A percentile compares a stretch with the other conserved stretches of the same genome.
Conservation (phyloP, 352 stramenopile species). For the Globisporangium recalcitrans region DNA sequence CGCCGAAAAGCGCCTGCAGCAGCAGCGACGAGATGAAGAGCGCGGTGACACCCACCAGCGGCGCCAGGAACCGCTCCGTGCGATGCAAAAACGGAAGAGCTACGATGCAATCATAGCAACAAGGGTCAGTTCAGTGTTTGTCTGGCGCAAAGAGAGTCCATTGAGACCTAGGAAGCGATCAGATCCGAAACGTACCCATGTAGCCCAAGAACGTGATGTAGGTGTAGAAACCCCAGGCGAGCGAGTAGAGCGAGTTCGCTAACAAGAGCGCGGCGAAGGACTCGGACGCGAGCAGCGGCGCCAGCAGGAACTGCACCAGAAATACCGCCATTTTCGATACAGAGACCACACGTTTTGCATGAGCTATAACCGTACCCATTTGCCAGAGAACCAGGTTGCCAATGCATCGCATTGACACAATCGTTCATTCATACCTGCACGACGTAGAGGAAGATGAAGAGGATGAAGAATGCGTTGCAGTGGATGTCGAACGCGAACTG, state of each 20-base stretch:
- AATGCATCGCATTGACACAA: background rate
- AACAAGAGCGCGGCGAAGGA: conserved; percentile 88
- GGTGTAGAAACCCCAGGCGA: conserved; percentile 93
- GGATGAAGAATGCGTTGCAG: conserved; percentile 98
- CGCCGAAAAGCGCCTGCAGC: conserved; percentile 63
- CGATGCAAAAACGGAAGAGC: conserved; percentile 87
- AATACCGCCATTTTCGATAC: too few relatives aligned
- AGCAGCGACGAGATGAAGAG: conserved; percentile 83
- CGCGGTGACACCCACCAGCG: conserved; percentile 66
- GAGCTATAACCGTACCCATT: background rate
- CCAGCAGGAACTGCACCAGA: conserved; percentile 90
- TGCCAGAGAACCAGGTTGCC: background rate
- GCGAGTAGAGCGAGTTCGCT: conserved; percentile 92
- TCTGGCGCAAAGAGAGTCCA: conserved; percentile 2
- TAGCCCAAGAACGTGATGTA: conserved; percentile 99
- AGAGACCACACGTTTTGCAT: background rate
- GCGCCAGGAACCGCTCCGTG: conserved; percentile 87
- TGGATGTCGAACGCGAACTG: conserved; percentile 99
- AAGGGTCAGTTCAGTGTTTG: conserved; percentile 1
- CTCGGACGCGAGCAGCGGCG: conserved; percentile 89
- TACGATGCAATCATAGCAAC: conserved; percentile 14
- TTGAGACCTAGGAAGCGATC: too few relatives aligned
- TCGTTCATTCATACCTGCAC: conserved; percentile 76
- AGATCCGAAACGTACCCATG: conserved; percentile 54
- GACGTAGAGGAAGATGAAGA: conserved; percentile 96